Evolutionary conservation across 768 basidiomycete species (phyloP).

Genomic region (Russula griseocarnosa): DNA sequence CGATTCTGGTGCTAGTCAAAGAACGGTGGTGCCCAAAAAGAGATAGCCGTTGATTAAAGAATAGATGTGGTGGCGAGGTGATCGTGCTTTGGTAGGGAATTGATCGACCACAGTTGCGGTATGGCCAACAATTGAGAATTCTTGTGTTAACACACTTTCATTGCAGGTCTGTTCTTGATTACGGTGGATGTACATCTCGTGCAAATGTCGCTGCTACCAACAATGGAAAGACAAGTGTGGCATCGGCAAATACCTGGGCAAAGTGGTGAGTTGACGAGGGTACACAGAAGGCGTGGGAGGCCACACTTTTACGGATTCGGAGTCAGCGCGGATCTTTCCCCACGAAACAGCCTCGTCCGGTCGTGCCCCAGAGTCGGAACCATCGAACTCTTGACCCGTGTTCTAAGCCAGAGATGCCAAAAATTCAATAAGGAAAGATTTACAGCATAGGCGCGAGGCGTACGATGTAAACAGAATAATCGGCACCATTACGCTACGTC

Average conservation of each 20-base stretch:
- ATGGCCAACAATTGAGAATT: background rate
- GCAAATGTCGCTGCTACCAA: conserved; percentile 95
- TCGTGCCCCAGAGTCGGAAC: conserved; percentile 93
- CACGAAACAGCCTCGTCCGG: conserved; percentile 98
- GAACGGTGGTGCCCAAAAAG: background rate
- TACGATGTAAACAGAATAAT: conserved; percentile 94
- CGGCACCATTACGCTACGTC: conserved; percentile 89
- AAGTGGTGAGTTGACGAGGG: background rate
- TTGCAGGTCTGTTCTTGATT: background rate
- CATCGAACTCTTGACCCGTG: conserved; percentile 98
- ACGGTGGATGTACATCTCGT: conserved; percentile 34
- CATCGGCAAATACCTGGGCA: conserved; percentile 80
- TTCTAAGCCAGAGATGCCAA: conserved; percentile 49
- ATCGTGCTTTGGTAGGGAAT: background rate
- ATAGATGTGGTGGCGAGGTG: background rate
- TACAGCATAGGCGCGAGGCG: conserved; percentile 31
- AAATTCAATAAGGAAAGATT: background rate
- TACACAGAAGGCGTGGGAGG: too few relatives aligned
- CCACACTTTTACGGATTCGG: conserved; percentile 76
- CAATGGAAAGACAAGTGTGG: conserved; percentile 92
- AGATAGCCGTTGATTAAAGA: background rate
- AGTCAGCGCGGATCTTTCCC: conserved; percentile 91
- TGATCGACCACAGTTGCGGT: background rate
- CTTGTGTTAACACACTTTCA: background rate
- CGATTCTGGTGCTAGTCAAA: background rate